phyloP scores from a whole-genome alignment of 2,329 filamentous ascomycete species.

The Magnaporthales sp. region DNA sequence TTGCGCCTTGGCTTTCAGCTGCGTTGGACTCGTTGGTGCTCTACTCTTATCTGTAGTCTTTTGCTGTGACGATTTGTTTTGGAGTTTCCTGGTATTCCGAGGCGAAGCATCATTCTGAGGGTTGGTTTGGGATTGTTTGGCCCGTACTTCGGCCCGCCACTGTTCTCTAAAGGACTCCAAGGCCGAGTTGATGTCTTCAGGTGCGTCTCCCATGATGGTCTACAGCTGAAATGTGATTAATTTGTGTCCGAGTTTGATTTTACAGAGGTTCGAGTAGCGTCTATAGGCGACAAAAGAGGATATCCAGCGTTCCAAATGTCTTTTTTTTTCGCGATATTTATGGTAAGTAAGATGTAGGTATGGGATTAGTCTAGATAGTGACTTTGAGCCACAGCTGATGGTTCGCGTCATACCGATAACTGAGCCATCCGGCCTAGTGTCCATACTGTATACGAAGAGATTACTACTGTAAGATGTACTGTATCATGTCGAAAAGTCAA shows the following conservation, averaged over 20 bases:
- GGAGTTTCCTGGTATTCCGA: neutral
- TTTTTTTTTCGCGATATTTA: too few relatives aligned
- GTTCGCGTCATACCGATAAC: neutral
- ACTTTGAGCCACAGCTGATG: neutral
- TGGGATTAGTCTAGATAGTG: neutral
- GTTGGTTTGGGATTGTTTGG: constrained; percentile 19
- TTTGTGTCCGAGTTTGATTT: too few relatives aligned
- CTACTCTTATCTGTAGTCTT: neutral
- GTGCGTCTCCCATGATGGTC: constrained; percentile 12
- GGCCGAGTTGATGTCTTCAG: constrained; percentile 50
- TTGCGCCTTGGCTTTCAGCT: neutral
- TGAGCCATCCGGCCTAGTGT: neutral
- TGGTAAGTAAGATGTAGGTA: neutral
- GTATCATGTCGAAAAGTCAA: neutral
- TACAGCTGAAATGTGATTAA: neutral
- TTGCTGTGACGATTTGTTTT: constrained; percentile 10
- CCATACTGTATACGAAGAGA: neutral
- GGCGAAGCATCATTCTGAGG: too few relatives aligned
- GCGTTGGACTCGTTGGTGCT: neutral
- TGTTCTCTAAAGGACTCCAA: constrained; percentile 78
- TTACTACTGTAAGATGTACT: neutral
- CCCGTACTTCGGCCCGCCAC: constrained; percentile 74
- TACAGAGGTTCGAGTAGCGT: too few relatives aligned
- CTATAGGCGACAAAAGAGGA: too few relatives aligned
- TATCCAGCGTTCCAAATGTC: too few relatives aligned